Conservation (phyloP, 2,329 filamentous ascomycete species). For the Pseudogymnoascus destructans region DNA sequence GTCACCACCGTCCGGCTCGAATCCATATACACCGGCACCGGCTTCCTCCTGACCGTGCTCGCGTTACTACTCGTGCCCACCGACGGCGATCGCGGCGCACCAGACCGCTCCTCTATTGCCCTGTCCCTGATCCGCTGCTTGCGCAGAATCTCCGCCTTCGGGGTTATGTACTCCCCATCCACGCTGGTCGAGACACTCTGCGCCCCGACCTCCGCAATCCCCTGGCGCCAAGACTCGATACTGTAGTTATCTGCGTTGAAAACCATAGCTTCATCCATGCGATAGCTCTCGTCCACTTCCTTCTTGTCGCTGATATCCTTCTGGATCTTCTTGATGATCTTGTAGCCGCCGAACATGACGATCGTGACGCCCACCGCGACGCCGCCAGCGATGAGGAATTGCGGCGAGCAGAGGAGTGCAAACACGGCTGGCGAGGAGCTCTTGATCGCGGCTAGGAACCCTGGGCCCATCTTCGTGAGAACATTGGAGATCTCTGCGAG, state of each 20-base stretch:
- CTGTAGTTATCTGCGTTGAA: constrained; percentile 22
- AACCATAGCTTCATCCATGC: constrained; percentile 21
- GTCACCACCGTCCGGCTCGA: constrained; percentile 11
- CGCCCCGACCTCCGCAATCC: constrained; percentile 23
- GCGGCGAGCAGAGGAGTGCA: constrained; percentile 72
- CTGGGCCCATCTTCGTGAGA: constrained; percentile 70
- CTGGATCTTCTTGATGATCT: constrained; percentile 82
- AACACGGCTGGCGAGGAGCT: constrained; percentile 74
- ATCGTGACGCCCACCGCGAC: constrained; percentile 87
- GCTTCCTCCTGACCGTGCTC: constrained; percentile 3
- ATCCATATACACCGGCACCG: background rate
- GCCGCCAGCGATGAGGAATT: constrained; percentile 87
- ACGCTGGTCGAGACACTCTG: constrained; percentile 24
- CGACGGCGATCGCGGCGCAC: background rate
- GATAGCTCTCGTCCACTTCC: background rate
- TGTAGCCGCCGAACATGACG: constrained; percentile 91
- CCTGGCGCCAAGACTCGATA: constrained; percentile 26
- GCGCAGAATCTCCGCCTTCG: constrained; percentile 21
- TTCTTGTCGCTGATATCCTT: constrained; percentile 25
- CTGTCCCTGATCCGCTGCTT: constrained; percentile 19
- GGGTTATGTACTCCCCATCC: constrained; percentile 26
- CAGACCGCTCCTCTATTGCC: constrained; percentile 18
- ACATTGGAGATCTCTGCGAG: constrained; percentile 82
- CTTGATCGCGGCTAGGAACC: constrained; percentile 64
- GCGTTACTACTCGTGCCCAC: constrained; percentile 1